Evolutionary conservation across 257 asterid genomes (phyloP), one percentile per base, ranked within the genome.

Genomic region (Cordia subcordata): DNA sequence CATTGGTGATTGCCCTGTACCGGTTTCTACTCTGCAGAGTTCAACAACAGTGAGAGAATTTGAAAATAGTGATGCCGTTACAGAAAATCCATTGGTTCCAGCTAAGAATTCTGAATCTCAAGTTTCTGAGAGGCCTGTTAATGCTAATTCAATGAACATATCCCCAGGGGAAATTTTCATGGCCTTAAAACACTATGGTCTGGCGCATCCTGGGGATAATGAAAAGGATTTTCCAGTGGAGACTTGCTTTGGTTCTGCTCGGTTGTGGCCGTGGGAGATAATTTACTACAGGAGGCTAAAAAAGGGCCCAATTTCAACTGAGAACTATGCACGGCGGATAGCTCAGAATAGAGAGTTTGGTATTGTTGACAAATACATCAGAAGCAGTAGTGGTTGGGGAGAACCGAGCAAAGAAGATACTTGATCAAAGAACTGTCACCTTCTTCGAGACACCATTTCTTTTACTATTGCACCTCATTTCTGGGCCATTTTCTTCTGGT

Each of bases 311-410:
- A 68, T 79, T 57, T 81, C 82, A 57, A 64, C 81, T 53, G 84
- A 82, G 61, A 79, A 75, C 69, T 66, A 76, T 54, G 72, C 77
- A 11, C 51, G 72, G 51, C 78, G 91, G 62, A 55, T 76, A 21
- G 72, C 80, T 55, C 82, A 80, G 68, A 80, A 78, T 69, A 61
- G 72, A 46, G 78, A 78, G 49, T 75, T 71, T 54, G 79, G 82
- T 18, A 77, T 79, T 60, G 82, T 75, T 60, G 89, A 82, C 73
- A 82, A 79, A 55, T 76, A 71, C 58, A 55, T 82, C 45, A 65
- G 89, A 72, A 52, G 93, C 79, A 79, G 88, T 65, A 84, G 93
- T 38, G 81, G 83, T 6, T 84, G 85, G 86, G 82, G 79, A 61
- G 81, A 82, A 60, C 47, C 46, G 75, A 65, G 54, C 32, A 53